Base-by-base conservation (phyloP, 2,329 filamentous ascomycete genomes). In the Xylariaceae sp. region DNA sequence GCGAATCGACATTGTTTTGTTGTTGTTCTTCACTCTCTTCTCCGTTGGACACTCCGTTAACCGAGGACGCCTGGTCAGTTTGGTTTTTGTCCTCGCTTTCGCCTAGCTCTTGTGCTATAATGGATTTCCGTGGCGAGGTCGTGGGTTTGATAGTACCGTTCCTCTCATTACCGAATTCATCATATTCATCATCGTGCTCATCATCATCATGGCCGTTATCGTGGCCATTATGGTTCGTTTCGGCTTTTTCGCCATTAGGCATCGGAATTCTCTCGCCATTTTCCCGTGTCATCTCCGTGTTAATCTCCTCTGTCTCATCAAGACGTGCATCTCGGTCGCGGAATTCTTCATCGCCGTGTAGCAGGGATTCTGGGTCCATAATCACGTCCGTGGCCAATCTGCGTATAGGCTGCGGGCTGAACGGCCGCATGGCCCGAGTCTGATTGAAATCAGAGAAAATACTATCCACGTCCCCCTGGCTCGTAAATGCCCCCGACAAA, bases 361-460 rank as follows among this genome's bases (percentile, higher is more conserved):
- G 60, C 56, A 59, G 55, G 39, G 62, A 70, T 34, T 69, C 68
- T n/a, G 68, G 67, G 12, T 69, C 68, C 62, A 68, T 64, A 8
- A 68, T 56, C 11, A 69, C 65, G 35, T 68, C 68, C 0, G 67
- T 66, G 12, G 62, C 45, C 34, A 58, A 58, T 47, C 67, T 57
- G n/a, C 68, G 62, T 54, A 70, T 67, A 9, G 71, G 81, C 63
- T 81, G 79, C 2, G 83, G 83, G 12, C 80, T 83, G 62, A 86
- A 86, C 0, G 82, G 82, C 34, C 83, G 68, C 19, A 79, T 76
- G 12, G 76, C 78, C 12, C 81, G 71, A 11, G 78, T 73, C 48
- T 76, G 73, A 67, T 80, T 81, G 60, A 80, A 73, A 46, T 81
- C 79, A 8, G 78, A 80, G 61, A 81, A 78, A 46, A 81, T 74